Evolutionary conservation across 2,329 filamentous ascomycete species (phyloP), one percentile per base, ranked within the genome.

Genomic region (Xylaria digitata): DNA sequence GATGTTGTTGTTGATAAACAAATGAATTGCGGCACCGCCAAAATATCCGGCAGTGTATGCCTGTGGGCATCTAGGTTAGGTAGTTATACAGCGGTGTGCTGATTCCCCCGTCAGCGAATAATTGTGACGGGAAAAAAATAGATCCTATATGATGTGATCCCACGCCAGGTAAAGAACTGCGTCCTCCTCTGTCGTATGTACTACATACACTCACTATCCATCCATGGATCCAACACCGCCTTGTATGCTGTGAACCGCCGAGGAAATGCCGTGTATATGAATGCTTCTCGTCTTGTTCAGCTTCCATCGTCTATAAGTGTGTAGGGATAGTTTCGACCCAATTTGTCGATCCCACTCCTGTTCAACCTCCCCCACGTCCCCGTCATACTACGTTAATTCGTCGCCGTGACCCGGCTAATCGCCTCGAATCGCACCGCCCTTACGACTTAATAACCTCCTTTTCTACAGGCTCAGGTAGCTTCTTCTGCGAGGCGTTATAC

Each of bases 401-500:
- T 53, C 42, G 9, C 17, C 48, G 4, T 34, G 26, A 13, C 34
- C 37, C 17, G 34, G 4, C 46, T 13, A 7, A 1, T 5, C 13
- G 9, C 30, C 13, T 2, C 4, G 13, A 1, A 21, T 37, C 21
- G 13, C n/a, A 34, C 1, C 26, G 21, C 37, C 48, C 13, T 56
- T 62, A 69, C 23, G 61, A 59, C 55, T 62, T 66, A 21, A 66
- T 42, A 17, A 53, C 59, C 1, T 67, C 46, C 37, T 69, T 65
- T 19, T 66, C 63, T n/a, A 26, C 60, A 7, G 57, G 7, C 2
- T 32, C 34, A 2, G 52, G 6, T 30, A 65, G 53, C 21, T 83
- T 79, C 82, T 92, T 89, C 76, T 90, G 81, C 67, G 84, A 86
- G 71, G 83, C 80, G 74, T 90, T 85, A 79, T 90, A 91, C 75